Evolutionary conservation across 768 basidiomycete genomes (phyloP).

Genomic region (Boletus rubescentipes): DNA sequence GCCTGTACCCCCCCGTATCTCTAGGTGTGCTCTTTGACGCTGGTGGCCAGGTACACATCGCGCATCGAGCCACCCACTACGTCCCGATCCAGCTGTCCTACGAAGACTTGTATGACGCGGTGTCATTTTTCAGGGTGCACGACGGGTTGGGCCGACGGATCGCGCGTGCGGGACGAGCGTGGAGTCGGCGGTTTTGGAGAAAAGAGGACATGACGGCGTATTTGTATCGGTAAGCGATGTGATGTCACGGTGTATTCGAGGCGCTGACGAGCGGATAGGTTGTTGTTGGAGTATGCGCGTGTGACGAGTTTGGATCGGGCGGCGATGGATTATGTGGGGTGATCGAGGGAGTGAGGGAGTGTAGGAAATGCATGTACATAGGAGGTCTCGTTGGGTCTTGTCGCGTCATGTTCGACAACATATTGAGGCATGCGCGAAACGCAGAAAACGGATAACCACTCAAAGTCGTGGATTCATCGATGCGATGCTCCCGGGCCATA

Average conservation of each 20-base stretch:
- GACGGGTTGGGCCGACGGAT: conserved; percentile 59
- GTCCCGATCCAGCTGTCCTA: conserved; percentile 67
- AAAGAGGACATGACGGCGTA: conserved; percentile 60
- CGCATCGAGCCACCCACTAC: conserved; percentile 67
- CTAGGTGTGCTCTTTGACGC: background rate
- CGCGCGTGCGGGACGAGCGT: conserved; percentile 52
- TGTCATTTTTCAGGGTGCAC: conserved; percentile 72
- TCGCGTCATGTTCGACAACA: too few species aligned
- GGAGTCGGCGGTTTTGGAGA: conserved; percentile 60
- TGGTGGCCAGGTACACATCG: conserved; percentile 46
- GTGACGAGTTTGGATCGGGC: conserved; percentile 48
- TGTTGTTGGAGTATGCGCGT: conserved; percentile 55
- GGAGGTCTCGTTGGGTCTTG: too few species aligned
- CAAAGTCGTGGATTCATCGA: too few species aligned
- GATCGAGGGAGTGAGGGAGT: too few species aligned
- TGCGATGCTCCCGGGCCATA: too few species aligned
- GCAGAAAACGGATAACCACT: too few species aligned
- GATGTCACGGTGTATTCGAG: too few species aligned
- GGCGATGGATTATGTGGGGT: conserved; percentile 37
- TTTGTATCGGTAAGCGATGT: conserved; percentile 46
- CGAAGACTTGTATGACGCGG: conserved; percentile 65
- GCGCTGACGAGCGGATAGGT: conserved; percentile 27
- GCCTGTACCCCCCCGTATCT: background rate
- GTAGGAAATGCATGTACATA: too few species aligned
- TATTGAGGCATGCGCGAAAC: too few species aligned